A percentile compares a stretch with the other conserved stretches of the same genome.
These are phyloP conservation scores for Stagonosporopsis tanaceti DNA, from an alignment of 2,329 filamentous ascomycete species.

Conservation along the genomic window DNA sequence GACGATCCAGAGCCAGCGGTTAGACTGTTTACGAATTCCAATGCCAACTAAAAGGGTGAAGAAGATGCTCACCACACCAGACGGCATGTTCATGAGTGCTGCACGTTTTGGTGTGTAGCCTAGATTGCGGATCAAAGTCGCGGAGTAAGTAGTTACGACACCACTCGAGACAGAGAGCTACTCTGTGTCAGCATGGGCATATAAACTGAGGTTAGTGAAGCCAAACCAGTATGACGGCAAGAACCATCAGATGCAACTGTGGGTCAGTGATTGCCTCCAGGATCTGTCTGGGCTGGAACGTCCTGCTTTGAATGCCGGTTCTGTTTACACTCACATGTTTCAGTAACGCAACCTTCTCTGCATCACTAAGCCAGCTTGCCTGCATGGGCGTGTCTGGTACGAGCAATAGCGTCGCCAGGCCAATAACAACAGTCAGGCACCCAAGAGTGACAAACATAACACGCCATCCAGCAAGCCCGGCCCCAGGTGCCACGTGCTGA, in stretches of 20 bases:
- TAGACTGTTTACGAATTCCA: conserved; percentile 23
- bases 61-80: conserved; percentile 28
- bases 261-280: conserved; percentile 63
- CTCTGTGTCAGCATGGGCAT: neutral
- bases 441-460: conserved; percentile 34
- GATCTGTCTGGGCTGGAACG: conserved; percentile 71
- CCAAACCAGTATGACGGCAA: conserved; percentile 23
- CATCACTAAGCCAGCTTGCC: conserved; percentile 48
- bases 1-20: conserved; percentile 18
- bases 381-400: conserved; percentile 53
- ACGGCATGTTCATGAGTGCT: conserved; percentile 32
- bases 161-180: conserved; percentile 25
- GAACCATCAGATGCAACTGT: conserved; percentile 57
- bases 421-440: conserved; percentile 22
- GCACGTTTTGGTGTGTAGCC: conserved; percentile 27
- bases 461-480: conserved; percentile 23
- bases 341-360: conserved; percentile 58
- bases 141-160: conserved; percentile 31
- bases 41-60: conserved; percentile 22
- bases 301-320: conserved; percentile 72
- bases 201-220: neutral
- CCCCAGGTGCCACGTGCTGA: conserved; percentile 26
- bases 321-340: conserved; percentile 76
- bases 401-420: conserved; percentile 40
- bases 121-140: conserved; percentile 31